These are phyloP conservation scores for Auricularia sp. DNA, from an alignment of 768 basidiomycete genomes.

Conservation along the genomic window DNA sequence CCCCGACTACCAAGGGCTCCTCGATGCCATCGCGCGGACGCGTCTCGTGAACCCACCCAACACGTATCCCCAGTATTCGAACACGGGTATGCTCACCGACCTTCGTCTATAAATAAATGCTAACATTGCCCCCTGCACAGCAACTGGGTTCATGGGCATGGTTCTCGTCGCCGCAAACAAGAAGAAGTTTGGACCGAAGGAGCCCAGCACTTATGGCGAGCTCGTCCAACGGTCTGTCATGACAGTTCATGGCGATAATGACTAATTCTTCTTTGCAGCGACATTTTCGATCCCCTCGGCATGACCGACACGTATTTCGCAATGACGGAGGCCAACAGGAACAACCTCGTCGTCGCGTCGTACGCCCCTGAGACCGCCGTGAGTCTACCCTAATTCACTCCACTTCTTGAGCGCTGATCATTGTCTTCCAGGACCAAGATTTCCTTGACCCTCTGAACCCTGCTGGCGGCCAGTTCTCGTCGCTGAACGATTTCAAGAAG, in stretches of 20 bases:
- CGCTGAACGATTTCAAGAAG: slow-evolving; percentile 33
- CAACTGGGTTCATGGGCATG: slow-evolving; percentile 24
- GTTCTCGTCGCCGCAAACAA: slow-evolving; percentile 26
- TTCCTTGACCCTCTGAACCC: slow-evolving; percentile 32
- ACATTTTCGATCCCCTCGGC: slow-evolving; percentile 40
- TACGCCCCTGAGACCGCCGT: slow-evolving; percentile 2
- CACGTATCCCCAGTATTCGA: slow-evolving; percentile 33
- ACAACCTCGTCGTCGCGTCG: slow-evolving; percentile 27
- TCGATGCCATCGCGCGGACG: slow-evolving; percentile 26
- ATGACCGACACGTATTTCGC: slow-evolving; percentile 36
- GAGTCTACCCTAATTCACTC: background rate
- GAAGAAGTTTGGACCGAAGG: slow-evolving; percentile 8
- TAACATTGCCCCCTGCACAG: background rate
- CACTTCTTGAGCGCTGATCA: background rate
- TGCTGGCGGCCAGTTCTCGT: slow-evolving; percentile 41
- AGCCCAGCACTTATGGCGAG: slow-evolving; percentile 28
- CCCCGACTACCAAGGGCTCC: slow-evolving; percentile 23
- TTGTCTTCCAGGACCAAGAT: slow-evolving; percentile 24
- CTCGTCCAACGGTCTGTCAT: slow-evolving; percentile 24
- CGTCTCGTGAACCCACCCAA: slow-evolving; percentile 35
- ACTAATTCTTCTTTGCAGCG: slow-evolving; percentile 8
- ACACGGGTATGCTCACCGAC: slow-evolving; percentile 18
- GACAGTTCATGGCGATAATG: background rate
- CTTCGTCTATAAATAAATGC: background rate
- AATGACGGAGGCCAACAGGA: slow-evolving; percentile 24